Evolutionary conservation across 2,329 filamentous ascomycete species (phyloP), one percentile per base, ranked within the genome.

Genomic region (Cytospora paraplurivora): DNA sequence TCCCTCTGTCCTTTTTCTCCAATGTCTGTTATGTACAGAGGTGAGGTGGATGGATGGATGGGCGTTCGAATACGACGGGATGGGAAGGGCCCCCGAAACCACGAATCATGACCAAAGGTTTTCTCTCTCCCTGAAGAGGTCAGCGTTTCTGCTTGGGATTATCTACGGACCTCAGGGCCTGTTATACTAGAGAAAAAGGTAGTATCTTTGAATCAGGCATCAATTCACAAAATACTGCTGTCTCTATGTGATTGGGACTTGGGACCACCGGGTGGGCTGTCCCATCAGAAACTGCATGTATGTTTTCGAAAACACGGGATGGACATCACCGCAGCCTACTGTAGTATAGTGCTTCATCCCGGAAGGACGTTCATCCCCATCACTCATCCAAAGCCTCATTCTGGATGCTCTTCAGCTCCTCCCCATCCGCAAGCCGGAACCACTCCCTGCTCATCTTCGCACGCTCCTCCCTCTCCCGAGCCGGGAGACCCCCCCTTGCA

Each of bases 361-460:
- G 4, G 4, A 27, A 4, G 27, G 27, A 27, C 27, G 27, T 27
- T 27, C 2, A 27, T 27, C 27, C 27, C 27, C 27, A 27, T 27
- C 27, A 27, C 27, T 54, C 35, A 34, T 7, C n/a, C 19, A 53
- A 21, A 37, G 55, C 63, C 47, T 61, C 64, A 3, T 54, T 32
- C 41, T 56, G 52, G 19, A 62, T 32, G 3, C 44, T 32, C 33
- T 55, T 47, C 44, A 66, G 33, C 17, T 63, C 54, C 8, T 58
- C 51, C 2, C 61, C 63, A 35, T 59, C 50, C 15, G 53, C 62
- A 11, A 67, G 65, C 15, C 68, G 33, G 62, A 63, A 38, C 73
- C 72, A 74, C 67, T 75, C 72, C 53, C 63, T 65, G 15, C 69
- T 69, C 56, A 67, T 56, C 64, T 52, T 68, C 61, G 69, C 68